These are phyloP conservation scores for Ophiocordyceps sinensis DNA, from an alignment of 2,329 filamentous ascomycete species.

Conservation along the genomic window DNA sequence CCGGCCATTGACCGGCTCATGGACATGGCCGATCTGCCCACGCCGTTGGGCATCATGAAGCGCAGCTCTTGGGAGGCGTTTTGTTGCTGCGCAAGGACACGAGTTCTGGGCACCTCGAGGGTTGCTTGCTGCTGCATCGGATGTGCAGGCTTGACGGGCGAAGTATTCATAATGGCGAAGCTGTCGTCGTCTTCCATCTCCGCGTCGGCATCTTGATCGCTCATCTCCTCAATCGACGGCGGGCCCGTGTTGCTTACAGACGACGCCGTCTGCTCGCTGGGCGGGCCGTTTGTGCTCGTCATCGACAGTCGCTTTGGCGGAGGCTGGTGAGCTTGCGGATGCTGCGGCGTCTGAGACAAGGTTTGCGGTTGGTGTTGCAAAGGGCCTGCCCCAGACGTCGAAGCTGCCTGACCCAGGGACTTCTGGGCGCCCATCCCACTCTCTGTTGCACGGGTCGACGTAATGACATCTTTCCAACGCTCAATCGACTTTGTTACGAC, in stretches of 20 bases:
- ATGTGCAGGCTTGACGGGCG: slow-evolving; percentile 20
- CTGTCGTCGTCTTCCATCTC: slow-evolving; percentile 46
- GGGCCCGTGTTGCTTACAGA: slow-evolving; percentile 20
- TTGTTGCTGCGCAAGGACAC: slow-evolving; percentile 20
- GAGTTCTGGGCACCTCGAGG: slow-evolving; percentile 28
- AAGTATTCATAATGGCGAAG: slow-evolving; percentile 34
- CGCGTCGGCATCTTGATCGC: slow-evolving; percentile 27
- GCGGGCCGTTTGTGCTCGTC: slow-evolving; percentile 19
- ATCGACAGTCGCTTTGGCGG: slow-evolving; percentile 17
- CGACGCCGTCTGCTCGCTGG: slow-evolving; percentile 18
- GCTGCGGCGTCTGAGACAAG: slow-evolving; percentile 10
- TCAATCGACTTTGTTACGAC: slow-evolving; percentile 41
- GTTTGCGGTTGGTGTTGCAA: slow-evolving; percentile 9
- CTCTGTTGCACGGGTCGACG: slow-evolving; percentile 29
- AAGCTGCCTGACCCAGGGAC: slow-evolving; percentile 24
- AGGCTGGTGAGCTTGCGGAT: slow-evolving; percentile 8
- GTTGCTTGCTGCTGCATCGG: slow-evolving; percentile 24
- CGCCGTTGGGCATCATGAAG: slow-evolving; percentile 28
- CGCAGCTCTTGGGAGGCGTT: slow-evolving; percentile 17
- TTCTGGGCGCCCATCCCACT: slow-evolving; percentile 35
- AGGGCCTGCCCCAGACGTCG: slow-evolving; percentile 7
- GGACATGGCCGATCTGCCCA: slow-evolving; percentile 21
- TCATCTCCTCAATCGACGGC: slow-evolving; percentile 30
- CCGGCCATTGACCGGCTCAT: slow-evolving; percentile 31
- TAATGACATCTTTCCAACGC: slow-evolving; percentile 47